Percentiles rank a stretch among this genome's conserved stretches.
phyloP scores from a whole-genome alignment of 495 filamentous ascomycete species.

The Endocarpon pusillum region DNA sequence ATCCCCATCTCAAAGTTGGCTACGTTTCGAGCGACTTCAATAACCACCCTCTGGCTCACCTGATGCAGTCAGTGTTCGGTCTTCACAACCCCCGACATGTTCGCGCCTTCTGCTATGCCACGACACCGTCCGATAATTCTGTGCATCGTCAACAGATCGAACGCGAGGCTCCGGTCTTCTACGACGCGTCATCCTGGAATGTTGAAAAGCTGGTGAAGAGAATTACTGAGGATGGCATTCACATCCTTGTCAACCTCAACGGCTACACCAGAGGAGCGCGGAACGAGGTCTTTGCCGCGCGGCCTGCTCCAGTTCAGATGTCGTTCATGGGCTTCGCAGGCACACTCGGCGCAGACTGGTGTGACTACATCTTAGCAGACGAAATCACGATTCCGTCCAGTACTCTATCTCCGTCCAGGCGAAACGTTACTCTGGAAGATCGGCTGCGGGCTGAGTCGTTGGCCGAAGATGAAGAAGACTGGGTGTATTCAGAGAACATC shows the following conservation, averaged over 20 bases:
- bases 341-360: constrained; percentile 94
- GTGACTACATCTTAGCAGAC: constrained; percentile 91
- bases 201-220: constrained; percentile 74
- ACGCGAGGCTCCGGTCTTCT: constrained; percentile 78
- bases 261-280: constrained; percentile 94
- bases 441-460: constrained; percentile 51
- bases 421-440: constrained; percentile 57
- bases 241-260: constrained; percentile 94
- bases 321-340: constrained; percentile 99
- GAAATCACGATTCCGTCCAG: constrained; percentile 66
- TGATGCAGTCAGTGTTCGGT: constrained; percentile 99
- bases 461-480: constrained; percentile 44
- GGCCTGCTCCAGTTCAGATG: constrained; percentile 95
- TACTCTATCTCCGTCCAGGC: constrained; percentile 62
- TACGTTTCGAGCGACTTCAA: constrained; percentile 99
- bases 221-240: constrained; percentile 84
- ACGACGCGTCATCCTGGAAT: constrained; percentile 76
- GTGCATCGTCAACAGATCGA: constrained; percentile 89
- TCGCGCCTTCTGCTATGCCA: constrained; percentile 92
- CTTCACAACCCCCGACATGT: constrained; percentile 58
- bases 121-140: constrained; percentile 80
- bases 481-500: constrained; percentile 96
- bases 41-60: constrained; percentile 88
- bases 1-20: constrained; percentile 70
- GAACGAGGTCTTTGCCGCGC: constrained; percentile 92